Conservation (phyloP, 257 asterid species). For the Cinchona pubescens region DNA sequence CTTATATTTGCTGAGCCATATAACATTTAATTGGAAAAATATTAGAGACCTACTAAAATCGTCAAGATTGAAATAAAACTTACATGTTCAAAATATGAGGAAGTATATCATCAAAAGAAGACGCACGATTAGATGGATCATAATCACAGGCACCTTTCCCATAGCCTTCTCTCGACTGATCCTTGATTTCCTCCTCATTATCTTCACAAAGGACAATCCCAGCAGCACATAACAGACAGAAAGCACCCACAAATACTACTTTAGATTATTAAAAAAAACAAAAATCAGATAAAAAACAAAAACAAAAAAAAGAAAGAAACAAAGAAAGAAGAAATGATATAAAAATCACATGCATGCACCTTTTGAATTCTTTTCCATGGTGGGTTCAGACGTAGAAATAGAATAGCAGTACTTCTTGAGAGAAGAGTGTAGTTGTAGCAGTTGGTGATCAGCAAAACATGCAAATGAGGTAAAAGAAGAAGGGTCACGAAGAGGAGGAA, state of each 20-base stretch:
- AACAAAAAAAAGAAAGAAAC: not conserved
- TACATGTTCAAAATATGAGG: conserved; percentile 80
- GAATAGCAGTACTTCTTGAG: not conserved
- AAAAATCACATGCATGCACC: conserved; percentile 17
- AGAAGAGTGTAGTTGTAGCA: not conserved
- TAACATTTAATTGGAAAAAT: too few species aligned
- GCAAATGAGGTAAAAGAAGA: not conserved
- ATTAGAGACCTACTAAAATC: too few species aligned
- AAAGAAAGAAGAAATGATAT: not conserved
- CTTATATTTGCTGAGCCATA: too few species aligned
- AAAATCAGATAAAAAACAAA: not conserved
- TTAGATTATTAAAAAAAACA: not conserved
- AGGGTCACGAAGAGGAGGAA: not conserved
- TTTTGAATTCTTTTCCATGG: conserved; percentile 43
- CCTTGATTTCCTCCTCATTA: conserved; percentile 24
- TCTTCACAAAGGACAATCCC: conserved; percentile 27
- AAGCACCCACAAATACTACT: conserved; percentile 1
- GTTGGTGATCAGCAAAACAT: conserved; percentile 1
- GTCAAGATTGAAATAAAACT: conserved; percentile 20
- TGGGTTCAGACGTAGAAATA: conserved; percentile 8
- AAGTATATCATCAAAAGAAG: conserved; percentile 41
- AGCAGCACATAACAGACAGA: not conserved
- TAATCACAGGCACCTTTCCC: conserved; percentile 36
- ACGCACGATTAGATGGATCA: conserved; percentile 27
- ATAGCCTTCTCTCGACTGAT: conserved; percentile 36